Evolutionary conservation across 2,329 filamentous ascomycete genomes (phyloP).

Genomic region (Fonsecaea erecta): DNA sequence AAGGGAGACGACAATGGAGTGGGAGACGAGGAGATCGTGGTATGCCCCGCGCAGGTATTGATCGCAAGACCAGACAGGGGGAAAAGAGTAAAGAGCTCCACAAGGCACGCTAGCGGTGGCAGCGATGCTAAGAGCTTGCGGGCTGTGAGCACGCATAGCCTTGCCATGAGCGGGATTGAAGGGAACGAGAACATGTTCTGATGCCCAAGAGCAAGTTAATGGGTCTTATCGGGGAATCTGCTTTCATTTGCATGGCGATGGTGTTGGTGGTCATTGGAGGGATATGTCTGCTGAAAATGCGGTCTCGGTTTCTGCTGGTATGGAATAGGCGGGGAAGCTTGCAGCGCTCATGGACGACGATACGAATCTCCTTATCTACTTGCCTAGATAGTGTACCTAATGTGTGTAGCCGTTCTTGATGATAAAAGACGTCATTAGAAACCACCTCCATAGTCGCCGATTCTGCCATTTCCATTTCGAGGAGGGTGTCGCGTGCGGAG

Average conservation of each 20-base stretch:
- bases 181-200: constrained; percentile 30
- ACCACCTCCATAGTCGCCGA: background rate
- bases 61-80: constrained; percentile 61
- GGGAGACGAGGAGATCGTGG: constrained; percentile 92
- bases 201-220: background rate
- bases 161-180: constrained; percentile 50
- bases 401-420: background rate
- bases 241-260: constrained; percentile 6
- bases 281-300: background rate
- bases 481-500: constrained; percentile 7
- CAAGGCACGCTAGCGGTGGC: constrained; percentile 46
- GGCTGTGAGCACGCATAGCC: constrained; percentile 47
- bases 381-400: constrained; percentile 4
- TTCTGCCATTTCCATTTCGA: background rate
- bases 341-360: constrained; percentile 2
- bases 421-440: background rate
- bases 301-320: background rate
- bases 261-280: constrained; percentile 3
- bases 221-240: background rate
- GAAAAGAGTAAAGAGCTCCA: constrained; percentile 47
- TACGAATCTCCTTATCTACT: constrained; percentile 11
- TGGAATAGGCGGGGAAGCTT: background rate
- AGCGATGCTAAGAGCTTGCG: constrained; percentile 52
- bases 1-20: constrained; percentile 86
- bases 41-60: constrained; percentile 92